phyloP scores from a whole-genome alignment of 225 moss, liverwort and hornwort genomes.

The Bryum argenteum region DNA sequence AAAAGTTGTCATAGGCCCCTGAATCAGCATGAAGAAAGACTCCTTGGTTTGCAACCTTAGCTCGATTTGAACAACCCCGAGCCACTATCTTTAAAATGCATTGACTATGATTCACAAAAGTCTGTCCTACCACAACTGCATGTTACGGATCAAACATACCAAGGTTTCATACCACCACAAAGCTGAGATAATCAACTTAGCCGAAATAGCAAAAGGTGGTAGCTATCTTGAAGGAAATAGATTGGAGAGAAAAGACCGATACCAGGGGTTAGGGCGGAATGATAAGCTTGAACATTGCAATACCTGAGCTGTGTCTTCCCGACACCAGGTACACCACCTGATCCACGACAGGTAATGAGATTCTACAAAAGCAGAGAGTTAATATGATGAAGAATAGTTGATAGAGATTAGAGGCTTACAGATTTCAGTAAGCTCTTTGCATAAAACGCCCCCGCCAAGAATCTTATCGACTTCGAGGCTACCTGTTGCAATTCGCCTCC shows the following conservation, averaged over 20 bases:
- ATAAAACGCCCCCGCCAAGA: constrained; percentile 81
- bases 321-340: constrained; percentile 95
- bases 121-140: background rate
- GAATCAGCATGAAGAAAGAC: background rate
- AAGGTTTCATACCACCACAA: constrained; percentile 1
- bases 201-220: background rate
- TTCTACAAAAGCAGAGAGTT: constrained; percentile 1
- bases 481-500: constrained; percentile 70
- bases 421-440: constrained; percentile 87
- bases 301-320: constrained; percentile 99
- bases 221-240: background rate
- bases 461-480: constrained; percentile 81
- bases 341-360: constrained; percentile 29
- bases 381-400: constrained; percentile 11
- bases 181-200: background rate
- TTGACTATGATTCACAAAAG: too few species aligned
- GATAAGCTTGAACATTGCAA: background rate
- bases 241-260: background rate
- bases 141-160: constrained; percentile 4
- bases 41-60: background rate
- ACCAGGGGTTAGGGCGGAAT: too few species aligned
- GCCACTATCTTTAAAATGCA: background rate
- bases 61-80: background rate
- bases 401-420: constrained; percentile 48
- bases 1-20: constrained; percentile 9